Conservation (phyloP, 192 early-diverging fungal species). For the Martensiomyces pterosporus region DNA sequence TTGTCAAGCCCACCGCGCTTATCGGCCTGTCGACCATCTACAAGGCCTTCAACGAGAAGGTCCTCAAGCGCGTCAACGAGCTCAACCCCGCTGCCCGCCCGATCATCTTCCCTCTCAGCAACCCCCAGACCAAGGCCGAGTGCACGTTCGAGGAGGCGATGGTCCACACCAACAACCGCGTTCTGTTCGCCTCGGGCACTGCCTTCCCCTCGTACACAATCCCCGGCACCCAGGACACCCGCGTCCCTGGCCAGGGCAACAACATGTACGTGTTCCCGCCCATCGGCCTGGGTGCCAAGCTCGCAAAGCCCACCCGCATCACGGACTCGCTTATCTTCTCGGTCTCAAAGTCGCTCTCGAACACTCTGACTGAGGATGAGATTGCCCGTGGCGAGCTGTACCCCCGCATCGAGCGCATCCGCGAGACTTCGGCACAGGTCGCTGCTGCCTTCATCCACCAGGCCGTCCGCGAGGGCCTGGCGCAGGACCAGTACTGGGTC, state of each 20-base stretch:
- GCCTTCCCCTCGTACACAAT: slow-evolving; percentile 79
- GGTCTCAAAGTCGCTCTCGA: slow-evolving; percentile 73
- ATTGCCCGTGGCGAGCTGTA: slow-evolving; percentile 68
- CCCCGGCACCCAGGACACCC: slow-evolving; percentile 44
- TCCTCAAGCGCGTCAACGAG: slow-evolving; percentile 66
- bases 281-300: slow-evolving; percentile 80
- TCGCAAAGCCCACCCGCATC: slow-evolving; percentile 65
- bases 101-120: slow-evolving; percentile 89
- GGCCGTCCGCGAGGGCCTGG: slow-evolving; percentile 62
- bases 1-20: slow-evolving; percentile 74
- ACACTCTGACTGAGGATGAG: slow-evolving; percentile 70
- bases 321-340: slow-evolving; percentile 81
- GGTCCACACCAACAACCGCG: slow-evolving; percentile 74
- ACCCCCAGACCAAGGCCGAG: slow-evolving; percentile 86
- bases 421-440: slow-evolving; percentile 75
- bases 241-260: slow-evolving; percentile 82
- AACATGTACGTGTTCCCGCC: slow-evolving; percentile 98
- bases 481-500: slow-evolving; percentile 48
- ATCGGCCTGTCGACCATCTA: slow-evolving; percentile 74
- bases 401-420: slow-evolving; percentile 80
- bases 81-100: slow-evolving; percentile 62
- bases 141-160: slow-evolving; percentile 94
- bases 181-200: slow-evolving; percentile 94
- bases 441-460: slow-evolving; percentile 74
- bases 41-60: slow-evolving; percentile 61